Percentiles rank a stretch among this genome's conserved stretches.
phyloP scores from a whole-genome alignment of 257 asterid species.

The Forsythia viridissima region DNA sequence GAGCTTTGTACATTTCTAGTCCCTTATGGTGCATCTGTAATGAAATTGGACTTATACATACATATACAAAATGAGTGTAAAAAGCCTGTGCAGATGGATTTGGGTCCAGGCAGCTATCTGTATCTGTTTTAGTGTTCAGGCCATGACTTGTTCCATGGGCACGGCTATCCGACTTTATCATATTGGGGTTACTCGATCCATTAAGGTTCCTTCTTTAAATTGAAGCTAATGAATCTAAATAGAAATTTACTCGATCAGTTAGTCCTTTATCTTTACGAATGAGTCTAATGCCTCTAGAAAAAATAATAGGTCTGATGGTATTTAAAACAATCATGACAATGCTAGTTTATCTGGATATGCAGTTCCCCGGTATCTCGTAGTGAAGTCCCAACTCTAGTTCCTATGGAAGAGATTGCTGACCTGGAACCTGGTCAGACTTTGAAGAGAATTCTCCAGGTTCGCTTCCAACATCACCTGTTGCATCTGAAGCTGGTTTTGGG shows the following conservation, averaged over 20 bases:
- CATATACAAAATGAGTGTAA: neutral
- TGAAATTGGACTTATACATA: neutral
- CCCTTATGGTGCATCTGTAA: neutral
- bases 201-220: neutral
- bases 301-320: conserved; percentile 1
- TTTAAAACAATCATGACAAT: conserved; percentile 20
- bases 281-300: neutral
- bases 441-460: conserved; percentile 66
- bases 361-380: conserved; percentile 45
- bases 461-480: conserved; percentile 86
- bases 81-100: neutral
- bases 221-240: neutral
- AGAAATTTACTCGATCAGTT: neutral
- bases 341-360: conserved; percentile 35
- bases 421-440: conserved; percentile 69
- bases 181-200: neutral
- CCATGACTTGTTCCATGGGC: neutral
- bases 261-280: neutral
- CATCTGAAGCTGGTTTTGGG: conserved; percentile 80
- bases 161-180: neutral
- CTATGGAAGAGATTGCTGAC: conserved; percentile 67
- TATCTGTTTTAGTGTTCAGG: neutral
- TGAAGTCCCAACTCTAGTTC: conserved; percentile 55
- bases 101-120: neutral
- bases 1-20: neutral